Percentiles rank a stretch among this genome's conserved stretches.
phyloP scores from a whole-genome alignment of 2,329 filamentous ascomycete species.

The Aphanoascus verrucosus region DNA sequence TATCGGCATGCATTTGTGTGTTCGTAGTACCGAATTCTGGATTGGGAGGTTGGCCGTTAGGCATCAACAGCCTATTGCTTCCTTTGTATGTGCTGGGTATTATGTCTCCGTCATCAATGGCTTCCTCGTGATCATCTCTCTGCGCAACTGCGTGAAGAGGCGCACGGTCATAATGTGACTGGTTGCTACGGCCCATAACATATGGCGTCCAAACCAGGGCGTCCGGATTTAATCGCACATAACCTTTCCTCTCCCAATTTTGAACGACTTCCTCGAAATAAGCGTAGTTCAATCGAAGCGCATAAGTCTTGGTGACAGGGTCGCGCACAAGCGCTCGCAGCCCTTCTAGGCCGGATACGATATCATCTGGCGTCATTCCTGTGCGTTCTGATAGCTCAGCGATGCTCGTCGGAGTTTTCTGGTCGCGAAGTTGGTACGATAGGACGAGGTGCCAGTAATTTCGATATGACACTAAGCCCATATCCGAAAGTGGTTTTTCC shows the following conservation, averaged over 20 bases:
- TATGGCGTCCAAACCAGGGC: constrained; percentile 91
- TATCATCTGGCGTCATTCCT: constrained; percentile 91
- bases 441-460: constrained; percentile 93
- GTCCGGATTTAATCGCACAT: constrained; percentile 70
- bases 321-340: constrained; percentile 82
- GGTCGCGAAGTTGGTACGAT: constrained; percentile 67
- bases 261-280: constrained; percentile 81
- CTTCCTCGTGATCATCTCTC: constrained; percentile 58
- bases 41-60: not conserved
- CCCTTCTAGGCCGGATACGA: constrained; percentile 85
- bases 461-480: constrained; percentile 92
- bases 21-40: constrained; percentile 7
- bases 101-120: constrained; percentile 17
- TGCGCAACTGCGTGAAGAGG: constrained; percentile 80
- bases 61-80: not conserved
- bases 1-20: not conserved
- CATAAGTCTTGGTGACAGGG: constrained; percentile 77
- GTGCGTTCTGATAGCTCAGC: constrained; percentile 62
- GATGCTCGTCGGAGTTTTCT: constrained; percentile 47
- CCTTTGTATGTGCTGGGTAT: constrained; percentile 14
- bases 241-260: constrained; percentile 81
- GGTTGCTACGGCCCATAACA: constrained; percentile 80
- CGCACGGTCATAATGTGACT: constrained; percentile 71
- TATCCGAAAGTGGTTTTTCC: constrained; percentile 93
- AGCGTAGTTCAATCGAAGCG: constrained; percentile 71